Evolutionary conservation across 2,329 filamentous ascomycete species (phyloP).

Genomic region (Stagonosporopsis rhizophila): DNA sequence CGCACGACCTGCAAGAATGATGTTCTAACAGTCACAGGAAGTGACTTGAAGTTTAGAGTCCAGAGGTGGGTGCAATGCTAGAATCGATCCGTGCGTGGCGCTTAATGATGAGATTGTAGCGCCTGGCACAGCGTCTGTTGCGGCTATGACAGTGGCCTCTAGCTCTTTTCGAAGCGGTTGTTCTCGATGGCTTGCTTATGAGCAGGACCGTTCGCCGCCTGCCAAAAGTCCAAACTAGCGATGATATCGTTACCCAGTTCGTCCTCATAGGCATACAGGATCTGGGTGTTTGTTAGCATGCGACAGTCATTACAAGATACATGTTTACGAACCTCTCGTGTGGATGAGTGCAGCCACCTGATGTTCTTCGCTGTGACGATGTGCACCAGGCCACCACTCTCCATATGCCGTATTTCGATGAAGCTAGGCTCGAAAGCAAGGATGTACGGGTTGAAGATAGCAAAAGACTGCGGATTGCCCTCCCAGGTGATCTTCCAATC

Average conservation of each 20-base stretch:
- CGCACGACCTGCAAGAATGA: neutral
- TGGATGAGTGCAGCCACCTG: conserved; percentile 95
- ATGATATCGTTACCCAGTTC: conserved; percentile 92
- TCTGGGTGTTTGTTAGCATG: conserved; percentile 63
- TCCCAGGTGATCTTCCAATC: conserved; percentile 99
- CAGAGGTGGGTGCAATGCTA: neutral
- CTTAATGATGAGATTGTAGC: neutral
- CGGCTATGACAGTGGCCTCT: conserved; percentile 9
- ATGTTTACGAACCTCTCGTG: conserved; percentile 75
- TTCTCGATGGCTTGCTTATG: conserved; percentile 38
- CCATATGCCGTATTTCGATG: conserved; percentile 94
- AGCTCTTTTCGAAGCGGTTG: conserved; percentile 39
- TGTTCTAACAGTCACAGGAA: neutral
- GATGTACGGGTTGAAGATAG: conserved; percentile 95
- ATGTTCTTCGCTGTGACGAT: conserved; percentile 97
- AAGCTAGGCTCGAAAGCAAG: conserved; percentile 97
- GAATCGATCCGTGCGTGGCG: neutral
- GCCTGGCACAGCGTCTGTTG: neutral
- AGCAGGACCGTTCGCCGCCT: conserved; percentile 38
- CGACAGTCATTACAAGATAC: rapidly evolving
- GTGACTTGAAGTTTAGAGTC: neutral
- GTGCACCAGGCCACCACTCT: conserved; percentile 87
- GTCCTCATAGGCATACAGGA: conserved; percentile 96
- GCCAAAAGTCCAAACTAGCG: conserved; percentile 95
- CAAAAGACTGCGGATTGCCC: conserved; percentile 88